Evolutionary conservation across 1,284 basidiomycete species (phyloP).

Genomic region (Hemileccinum hortonii): DNA sequence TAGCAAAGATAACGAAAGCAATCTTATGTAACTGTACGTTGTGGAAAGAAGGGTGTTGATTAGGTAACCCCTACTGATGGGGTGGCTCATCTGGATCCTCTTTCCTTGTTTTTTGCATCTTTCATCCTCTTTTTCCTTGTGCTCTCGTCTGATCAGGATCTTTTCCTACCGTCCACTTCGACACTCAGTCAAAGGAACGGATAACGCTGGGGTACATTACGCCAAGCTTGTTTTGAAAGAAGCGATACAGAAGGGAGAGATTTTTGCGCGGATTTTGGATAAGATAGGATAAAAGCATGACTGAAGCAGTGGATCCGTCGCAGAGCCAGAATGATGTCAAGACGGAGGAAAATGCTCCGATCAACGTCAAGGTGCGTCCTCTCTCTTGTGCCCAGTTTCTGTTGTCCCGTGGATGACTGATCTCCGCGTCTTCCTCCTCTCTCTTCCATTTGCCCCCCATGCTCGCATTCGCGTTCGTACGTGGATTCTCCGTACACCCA

Average conservation of each 20-base stretch:
- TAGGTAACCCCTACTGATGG: too few species aligned
- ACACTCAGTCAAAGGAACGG: slow-evolving; percentile 1
- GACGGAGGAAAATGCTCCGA: slow-evolving; percentile 68
- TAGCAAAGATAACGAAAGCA: too few species aligned
- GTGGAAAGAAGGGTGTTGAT: too few species aligned
- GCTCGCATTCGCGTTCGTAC: not conserved
- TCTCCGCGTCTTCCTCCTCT: not conserved
- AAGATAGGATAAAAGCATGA: slow-evolving; percentile 12
- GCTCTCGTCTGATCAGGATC: not conserved
- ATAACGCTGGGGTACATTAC: not conserved
- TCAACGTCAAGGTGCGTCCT: slow-evolving; percentile 77
- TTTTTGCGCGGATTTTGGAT: not conserved
- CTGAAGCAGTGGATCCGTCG: slow-evolving; percentile 28
- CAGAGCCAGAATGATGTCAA: slow-evolving; percentile 44
- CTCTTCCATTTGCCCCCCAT: not conserved
- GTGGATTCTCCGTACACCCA: not conserved
- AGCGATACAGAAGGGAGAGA: not conserved
- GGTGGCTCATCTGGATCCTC: not conserved
- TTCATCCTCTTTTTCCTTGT: not conserved
- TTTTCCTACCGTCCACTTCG: not conserved
- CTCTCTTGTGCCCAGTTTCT: not conserved
- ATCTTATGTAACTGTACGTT: too few species aligned
- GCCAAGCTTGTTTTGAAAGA: not conserved
- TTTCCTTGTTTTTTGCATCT: not conserved
- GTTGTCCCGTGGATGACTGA: not conserved